phyloP scores from a whole-genome alignment of 306 rosid species.

The Potentilla sterilis region DNA sequence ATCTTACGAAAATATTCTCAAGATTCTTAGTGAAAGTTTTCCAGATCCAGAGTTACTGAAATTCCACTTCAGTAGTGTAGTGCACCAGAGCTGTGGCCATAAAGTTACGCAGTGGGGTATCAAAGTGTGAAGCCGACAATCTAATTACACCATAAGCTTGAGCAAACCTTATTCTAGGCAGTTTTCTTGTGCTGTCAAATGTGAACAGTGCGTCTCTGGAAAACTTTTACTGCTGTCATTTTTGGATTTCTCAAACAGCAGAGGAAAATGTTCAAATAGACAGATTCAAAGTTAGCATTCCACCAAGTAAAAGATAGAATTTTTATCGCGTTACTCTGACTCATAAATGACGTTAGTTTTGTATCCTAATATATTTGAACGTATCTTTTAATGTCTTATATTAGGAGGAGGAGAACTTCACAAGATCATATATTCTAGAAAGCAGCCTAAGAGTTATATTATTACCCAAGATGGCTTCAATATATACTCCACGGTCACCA shows the following conservation, averaged over 20 bases:
- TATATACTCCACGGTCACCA: neutral
- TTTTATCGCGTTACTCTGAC: neutral
- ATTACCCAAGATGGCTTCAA: no score
- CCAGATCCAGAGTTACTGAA: slow-evolving; percentile 8
- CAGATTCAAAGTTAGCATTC: neutral
- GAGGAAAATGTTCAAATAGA: neutral
- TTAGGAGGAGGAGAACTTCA: neutral
- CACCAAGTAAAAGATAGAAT: neutral
- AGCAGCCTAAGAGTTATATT: neutral
- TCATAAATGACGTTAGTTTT: neutral
- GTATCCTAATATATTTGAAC: neutral
- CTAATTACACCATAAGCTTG: neutral
- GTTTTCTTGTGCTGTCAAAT: neutral
- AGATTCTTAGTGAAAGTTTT: no score
- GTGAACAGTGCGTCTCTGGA: neutral
- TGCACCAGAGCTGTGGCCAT: neutral
- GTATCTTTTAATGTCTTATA: neutral
- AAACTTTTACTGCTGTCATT: neutral
- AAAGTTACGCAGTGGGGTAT: slow-evolving; percentile 1
- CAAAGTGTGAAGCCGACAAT: slow-evolving; percentile 16
- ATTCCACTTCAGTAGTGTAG: neutral
- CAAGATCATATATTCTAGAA: neutral
- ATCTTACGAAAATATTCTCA: no score
- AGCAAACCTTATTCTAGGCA: neutral
- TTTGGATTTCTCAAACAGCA: neutral